Evolutionary conservation across 2,329 filamentous ascomycete species (phyloP), one percentile per base, ranked within the genome.

Genomic region (Lachnellula hyalina): DNA sequence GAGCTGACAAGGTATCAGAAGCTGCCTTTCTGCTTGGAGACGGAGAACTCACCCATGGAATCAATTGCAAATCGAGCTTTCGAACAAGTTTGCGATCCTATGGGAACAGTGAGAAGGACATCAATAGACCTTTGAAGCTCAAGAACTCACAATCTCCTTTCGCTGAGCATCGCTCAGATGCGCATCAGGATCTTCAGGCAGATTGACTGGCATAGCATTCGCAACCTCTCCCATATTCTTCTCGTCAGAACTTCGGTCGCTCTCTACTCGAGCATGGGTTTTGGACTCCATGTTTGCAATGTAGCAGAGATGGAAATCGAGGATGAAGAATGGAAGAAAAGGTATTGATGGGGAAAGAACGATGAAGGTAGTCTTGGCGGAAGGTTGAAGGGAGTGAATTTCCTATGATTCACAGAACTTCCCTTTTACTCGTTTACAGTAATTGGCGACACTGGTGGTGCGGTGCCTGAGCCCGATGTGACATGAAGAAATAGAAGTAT

Each of bases 101-200:
- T 21, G 23, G 6, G 9, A 17, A 51, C 35, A 45, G 40, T 55
- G 23, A 57, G 52, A 32, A 32, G 5, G 4, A 9, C 21, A 21
- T 32, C 5, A 17, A 14, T 28, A 28, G 8, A 28, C 8, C 1
- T 28, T 38, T 17, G 7, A 47, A 34, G 5, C 17, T 15, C 2
- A 25, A 17, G 19, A 23, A 48, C 79, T 58, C 72, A 88, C 85
- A 61, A 81, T 79, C 49, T 72, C 76, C 23, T 77, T 77, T 61
- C 73, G 77, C 67, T 89, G 85, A 58, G 82, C 82, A 1, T 80
- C 78, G 34, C 77, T 82, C 62, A 86, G 71, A 2, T 81, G 82
- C 48, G 78, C 83, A 69, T 89, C 86, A 0, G 81, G 82, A 62
- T 85, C 80, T 7, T 55, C 50, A 35, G 5, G 11, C 11, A 41